phyloP scores from a whole-genome alignment of 495 filamentous ascomycete species.

The Podospora comata region DNA sequence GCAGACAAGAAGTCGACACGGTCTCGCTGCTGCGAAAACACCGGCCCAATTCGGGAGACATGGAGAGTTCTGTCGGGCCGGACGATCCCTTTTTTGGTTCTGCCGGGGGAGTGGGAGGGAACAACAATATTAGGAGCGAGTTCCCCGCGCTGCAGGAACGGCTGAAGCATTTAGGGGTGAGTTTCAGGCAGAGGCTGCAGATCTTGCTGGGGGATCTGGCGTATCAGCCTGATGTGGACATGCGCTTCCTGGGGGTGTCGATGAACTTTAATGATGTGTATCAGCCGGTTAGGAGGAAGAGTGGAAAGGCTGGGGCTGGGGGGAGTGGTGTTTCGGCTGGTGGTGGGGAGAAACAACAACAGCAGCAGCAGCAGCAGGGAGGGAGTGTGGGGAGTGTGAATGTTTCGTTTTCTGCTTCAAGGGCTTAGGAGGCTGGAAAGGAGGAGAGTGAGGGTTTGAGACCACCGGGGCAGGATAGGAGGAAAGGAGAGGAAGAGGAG shows the following conservation, averaged over 20 bases:
- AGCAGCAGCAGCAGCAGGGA: not conserved
- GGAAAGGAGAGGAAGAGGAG: not conserved
- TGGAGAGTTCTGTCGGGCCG: conserved; percentile 1
- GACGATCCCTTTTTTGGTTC: conserved; percentile 16
- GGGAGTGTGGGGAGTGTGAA: not conserved
- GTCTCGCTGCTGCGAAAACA: conserved; percentile 18
- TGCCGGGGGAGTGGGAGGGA: conserved; percentile 25
- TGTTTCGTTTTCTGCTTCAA: conserved; percentile 14
- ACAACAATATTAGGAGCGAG: conserved; percentile 44
- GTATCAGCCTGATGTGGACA: conserved; percentile 90
- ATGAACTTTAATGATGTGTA: conserved; percentile 99
- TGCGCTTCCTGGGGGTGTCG: conserved; percentile 90
- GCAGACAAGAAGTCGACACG: conserved; percentile 77
- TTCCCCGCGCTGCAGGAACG: conserved; percentile 72
- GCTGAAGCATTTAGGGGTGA: conserved; percentile 63
- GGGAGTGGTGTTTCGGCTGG: not conserved
- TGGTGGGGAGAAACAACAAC: not conserved
- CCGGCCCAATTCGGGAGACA: conserved; percentile 31
- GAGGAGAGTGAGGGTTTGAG: not conserved
- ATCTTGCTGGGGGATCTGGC: conserved; percentile 82
- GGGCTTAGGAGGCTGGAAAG: conserved; percentile 12
- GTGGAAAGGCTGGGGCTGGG: conserved; percentile 26
- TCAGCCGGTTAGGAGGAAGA: conserved; percentile 63
- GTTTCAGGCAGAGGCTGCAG: conserved; percentile 74
- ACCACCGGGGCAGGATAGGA: not conserved